Evolutionary conservation across 352 stramenopile species (phyloP).

Genomic region (Detonula confervacea): DNA sequence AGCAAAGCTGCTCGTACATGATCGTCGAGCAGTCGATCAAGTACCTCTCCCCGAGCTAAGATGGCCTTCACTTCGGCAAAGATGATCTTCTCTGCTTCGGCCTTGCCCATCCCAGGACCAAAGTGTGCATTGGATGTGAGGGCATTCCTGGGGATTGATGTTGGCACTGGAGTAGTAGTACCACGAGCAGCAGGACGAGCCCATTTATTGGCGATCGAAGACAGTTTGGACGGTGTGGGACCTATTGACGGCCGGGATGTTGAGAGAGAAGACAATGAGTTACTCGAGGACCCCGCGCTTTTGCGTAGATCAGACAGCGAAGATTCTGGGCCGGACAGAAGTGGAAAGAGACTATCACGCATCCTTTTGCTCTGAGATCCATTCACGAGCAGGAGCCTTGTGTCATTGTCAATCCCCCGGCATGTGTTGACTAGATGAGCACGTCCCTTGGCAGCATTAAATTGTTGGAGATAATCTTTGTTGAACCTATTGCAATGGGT

Average conservation of each 20-base stretch:
- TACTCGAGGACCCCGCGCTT: too few relatives aligned
- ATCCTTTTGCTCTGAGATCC: background rate
- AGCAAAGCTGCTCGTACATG: background rate
- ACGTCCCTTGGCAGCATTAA: conserved; percentile 3
- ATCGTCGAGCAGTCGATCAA: conserved; percentile 1
- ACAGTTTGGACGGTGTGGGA: too few relatives aligned
- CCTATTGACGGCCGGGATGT: too few relatives aligned
- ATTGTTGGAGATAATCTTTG: background rate
- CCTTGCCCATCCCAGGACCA: conserved; percentile 2
- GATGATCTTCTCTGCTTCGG: conserved; percentile 5
- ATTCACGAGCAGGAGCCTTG: background rate
- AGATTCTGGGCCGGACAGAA: too few relatives aligned
- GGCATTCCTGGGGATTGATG: background rate
- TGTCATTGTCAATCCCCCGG: background rate
- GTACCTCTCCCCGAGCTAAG: conserved; percentile 5
- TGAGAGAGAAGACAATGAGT: too few relatives aligned
- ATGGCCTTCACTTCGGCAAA: conserved; percentile 6
- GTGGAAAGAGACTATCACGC: too few relatives aligned
- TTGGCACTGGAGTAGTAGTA: background rate
- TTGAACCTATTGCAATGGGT: background rate
- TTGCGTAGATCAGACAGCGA: too few relatives aligned
- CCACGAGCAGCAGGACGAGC: too few relatives aligned
- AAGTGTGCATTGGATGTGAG: background rate
- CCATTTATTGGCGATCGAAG: too few relatives aligned
- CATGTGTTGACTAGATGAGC: background rate